Conservation (phyloP, 116 monocot species). For the Papilionanthe hybrid region DNA sequence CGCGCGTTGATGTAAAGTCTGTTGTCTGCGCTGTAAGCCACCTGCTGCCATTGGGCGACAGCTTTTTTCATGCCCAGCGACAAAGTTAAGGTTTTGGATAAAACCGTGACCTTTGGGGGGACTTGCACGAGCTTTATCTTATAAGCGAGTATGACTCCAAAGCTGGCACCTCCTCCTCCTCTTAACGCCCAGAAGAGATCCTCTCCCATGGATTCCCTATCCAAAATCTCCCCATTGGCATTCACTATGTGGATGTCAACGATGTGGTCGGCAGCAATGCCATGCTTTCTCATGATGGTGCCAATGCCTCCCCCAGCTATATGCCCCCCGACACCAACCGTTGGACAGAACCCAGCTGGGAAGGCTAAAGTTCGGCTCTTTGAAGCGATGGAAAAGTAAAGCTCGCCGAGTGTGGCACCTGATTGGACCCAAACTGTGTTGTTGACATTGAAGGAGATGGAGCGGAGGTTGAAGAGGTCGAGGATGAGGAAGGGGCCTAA, state of each 20-base stretch:
- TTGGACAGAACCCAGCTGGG: constrained; percentile 32
- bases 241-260: constrained; percentile 19
- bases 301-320: constrained; percentile 31
- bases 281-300: constrained; percentile 12
- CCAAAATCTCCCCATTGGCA: constrained; percentile 9
- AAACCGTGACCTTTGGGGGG: constrained; percentile 13
- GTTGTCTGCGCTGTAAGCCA: constrained; percentile 16
- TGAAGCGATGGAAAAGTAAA: constrained; percentile 14
- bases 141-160: constrained; percentile 13
- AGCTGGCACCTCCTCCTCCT: constrained; percentile 16
- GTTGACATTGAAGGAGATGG: constrained; percentile 16
- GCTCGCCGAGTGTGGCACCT: constrained; percentile 20
- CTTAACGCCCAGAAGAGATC: constrained; percentile 9
- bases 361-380: constrained; percentile 13
- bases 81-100: background rate
- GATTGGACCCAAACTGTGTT: constrained; percentile 37
- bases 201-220: constrained; percentile 2
- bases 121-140: constrained; percentile 17
- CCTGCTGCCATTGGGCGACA: constrained; percentile 14
- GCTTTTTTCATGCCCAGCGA: background rate
- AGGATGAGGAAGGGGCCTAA: constrained; percentile 15
- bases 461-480: constrained; percentile 28
- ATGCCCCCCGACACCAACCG: constrained; percentile 29
- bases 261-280: constrained; percentile 24
- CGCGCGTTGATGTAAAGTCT: constrained; percentile 13